A percentile compares a stretch with the other conserved stretches of the same genome.
Evolutionary conservation across 2,329 filamentous ascomycete genomes (phyloP).

Genomic region (Lizonia empirigonia): DNA sequence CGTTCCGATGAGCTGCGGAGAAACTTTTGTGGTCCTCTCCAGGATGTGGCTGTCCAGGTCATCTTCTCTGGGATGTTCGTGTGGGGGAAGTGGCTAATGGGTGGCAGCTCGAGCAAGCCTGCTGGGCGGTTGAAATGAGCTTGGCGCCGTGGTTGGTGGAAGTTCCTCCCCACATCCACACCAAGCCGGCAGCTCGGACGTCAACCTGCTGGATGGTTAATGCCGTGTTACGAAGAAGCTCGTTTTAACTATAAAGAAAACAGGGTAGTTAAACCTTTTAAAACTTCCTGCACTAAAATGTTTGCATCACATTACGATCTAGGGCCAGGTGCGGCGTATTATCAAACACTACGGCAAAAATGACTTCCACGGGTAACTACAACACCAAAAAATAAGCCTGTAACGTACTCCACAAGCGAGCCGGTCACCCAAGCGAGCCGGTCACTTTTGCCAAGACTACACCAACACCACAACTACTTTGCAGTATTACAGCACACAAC

Average conservation of each 20-base stretch:
- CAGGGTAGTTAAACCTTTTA: background rate
- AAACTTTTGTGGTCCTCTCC: conserved; percentile 3
- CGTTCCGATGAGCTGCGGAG: conserved; percentile 11
- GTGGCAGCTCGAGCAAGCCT: conserved; percentile 1
- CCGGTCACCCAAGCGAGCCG: no score
- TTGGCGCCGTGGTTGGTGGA: conserved; percentile 8
- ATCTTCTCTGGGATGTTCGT: background rate
- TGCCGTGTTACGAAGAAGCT: background rate
- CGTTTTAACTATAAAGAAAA: background rate
- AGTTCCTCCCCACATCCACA: conserved; percentile 1
- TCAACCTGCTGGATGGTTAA: background rate
- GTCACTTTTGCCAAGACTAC: no score
- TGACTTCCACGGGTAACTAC: no score
- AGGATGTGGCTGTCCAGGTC: background rate
- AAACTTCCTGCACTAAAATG: background rate
- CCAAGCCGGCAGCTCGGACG: conserved; percentile 8
- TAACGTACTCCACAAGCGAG: no score
- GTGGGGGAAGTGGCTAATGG: background rate
- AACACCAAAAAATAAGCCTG: no score
- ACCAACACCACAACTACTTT: no score
- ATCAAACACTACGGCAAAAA: no score
- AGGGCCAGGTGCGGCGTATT: no score
- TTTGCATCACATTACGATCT: no score
- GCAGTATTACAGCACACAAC: no score
- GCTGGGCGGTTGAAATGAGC: background rate